Base-by-base conservation (phyloP, 805 yeast genomes). In the Candida awuae region DNA sequence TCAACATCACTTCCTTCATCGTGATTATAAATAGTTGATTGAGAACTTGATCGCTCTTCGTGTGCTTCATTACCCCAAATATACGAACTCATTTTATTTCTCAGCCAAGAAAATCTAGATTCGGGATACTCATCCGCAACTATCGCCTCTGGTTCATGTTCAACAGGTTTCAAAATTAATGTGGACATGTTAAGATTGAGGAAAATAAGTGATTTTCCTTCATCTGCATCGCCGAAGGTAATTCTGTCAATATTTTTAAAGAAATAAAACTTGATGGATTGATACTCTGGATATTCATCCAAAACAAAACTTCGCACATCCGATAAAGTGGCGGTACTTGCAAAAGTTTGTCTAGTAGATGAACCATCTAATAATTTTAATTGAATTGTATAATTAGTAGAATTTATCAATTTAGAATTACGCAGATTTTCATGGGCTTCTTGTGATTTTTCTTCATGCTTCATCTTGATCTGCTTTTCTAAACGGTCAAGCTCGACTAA, bases 101-200 rank as follows among this genome's bases (percentile, higher is more conserved):
- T 56, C 12, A 59, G 18, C 63, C 63, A 58, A 10, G 37, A 34
- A 15, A 57, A 45, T 2, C 52, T 41, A 5, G 55, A 47, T 1
- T 36, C 29, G 3, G 31, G 17, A 12, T 31, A 29, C 8, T 34
- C 35, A 14, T 39, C 35, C 4, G 47, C 47, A 8, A 34, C 22
- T n/a, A 39, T 37, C n/a, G 39, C 28, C 18, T 49, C 34, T 12
- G 15, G 19, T 28, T 48, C 50, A 12, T 55, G 56, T 35, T 59
- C 62, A 3, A 55, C 30, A 4, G 92, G 88, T 52, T 83, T 82
- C 46, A 87, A 62, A 18, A 84, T 77, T 34, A 87, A 58, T 0
- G 82, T 84, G 9, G 94, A 79, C 41, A 94, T 67, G 13, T 73
- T 68, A 37, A 87, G 62, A 17, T 75, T 77, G 39, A 87, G 62